phyloP scores from a whole-genome alignment of 2,329 filamentous ascomycete species.

The Parascedosporium putredinis region DNA sequence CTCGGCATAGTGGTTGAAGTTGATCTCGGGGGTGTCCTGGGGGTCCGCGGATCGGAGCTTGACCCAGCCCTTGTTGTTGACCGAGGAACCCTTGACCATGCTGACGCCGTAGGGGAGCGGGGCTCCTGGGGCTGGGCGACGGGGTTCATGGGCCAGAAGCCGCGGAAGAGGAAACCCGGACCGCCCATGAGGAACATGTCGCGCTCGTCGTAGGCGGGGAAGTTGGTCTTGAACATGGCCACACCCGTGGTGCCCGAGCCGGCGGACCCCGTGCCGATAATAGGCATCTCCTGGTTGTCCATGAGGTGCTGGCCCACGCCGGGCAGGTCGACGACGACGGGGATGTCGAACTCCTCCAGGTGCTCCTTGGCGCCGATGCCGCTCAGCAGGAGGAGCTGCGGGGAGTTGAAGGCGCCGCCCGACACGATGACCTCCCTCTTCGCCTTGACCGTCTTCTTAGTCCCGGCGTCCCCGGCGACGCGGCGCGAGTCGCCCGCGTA shows the following conservation, averaged over 20 bases:
- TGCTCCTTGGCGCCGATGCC: slow-evolving; percentile 34
- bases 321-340: slow-evolving; percentile 30
- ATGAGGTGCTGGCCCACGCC: slow-evolving; percentile 39
- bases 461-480: slow-evolving; percentile 16
- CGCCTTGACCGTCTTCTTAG: slow-evolving; percentile 16
- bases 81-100: slow-evolving; percentile 11
- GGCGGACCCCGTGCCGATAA: slow-evolving; percentile 18
- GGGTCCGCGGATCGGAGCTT: slow-evolving; percentile 49
- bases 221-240: slow-evolving; percentile 9
- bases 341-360: slow-evolving; percentile 32
- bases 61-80: slow-evolving; percentile 52
- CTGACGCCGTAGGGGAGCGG: slow-evolving; percentile 9
- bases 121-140: slow-evolving; percentile 4
- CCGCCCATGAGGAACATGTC: slow-evolving; percentile 12
- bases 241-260: slow-evolving; percentile 2
- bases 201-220: slow-evolving; percentile 11
- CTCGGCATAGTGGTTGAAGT: slow-evolving; percentile 45
- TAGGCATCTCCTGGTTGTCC: slow-evolving; percentile 31
- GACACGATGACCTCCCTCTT: slow-evolving; percentile 37
- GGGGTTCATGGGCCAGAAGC: slow-evolving; percentile 10
- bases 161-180: slow-evolving; percentile 9
- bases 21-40: slow-evolving; percentile 51
- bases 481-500: slow-evolving; percentile 23
- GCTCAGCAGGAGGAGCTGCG: slow-evolving; percentile 40
- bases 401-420: slow-evolving; percentile 38